Conservation (phyloP, 345 rosid species). For the Ailanthus altissimus region DNA sequence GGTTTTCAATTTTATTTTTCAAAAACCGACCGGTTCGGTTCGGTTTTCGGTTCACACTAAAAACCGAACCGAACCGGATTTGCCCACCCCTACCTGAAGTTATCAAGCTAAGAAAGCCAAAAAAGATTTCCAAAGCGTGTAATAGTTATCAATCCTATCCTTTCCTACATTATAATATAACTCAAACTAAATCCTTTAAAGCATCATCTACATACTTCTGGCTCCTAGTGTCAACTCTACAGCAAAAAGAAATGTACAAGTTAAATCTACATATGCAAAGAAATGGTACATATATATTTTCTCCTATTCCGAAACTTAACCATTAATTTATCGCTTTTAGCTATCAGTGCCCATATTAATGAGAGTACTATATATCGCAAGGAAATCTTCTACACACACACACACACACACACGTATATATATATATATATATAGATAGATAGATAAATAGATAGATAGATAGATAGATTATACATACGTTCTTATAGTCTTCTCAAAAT, state of each 20-base stretch:
- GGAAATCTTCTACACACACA: not conserved
- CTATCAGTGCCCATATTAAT: not conserved
- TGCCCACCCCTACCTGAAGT: no score
- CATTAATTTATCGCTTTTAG: not conserved
- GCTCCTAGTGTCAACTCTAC: no score
- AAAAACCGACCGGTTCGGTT: no score
- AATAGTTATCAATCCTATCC: not conserved
- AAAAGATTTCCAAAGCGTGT: not conserved
- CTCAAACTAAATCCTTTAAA: not conserved
- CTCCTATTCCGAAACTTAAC: not conserved
- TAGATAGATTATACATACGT: slow-evolving; percentile 42
- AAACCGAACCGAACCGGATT: no score
- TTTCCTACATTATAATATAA: not conserved
- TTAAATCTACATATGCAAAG: no score
- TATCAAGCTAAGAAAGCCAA: not conserved
- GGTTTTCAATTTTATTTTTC: no score
- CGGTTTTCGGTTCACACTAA: no score
- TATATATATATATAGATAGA: not conserved
- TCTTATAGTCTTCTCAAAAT: slow-evolving; percentile 65
- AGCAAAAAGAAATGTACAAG: no score
- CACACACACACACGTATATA: no score
- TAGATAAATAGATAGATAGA: no score
- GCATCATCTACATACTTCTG: no score
- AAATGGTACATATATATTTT: no score
- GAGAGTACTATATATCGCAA: not conserved